phyloP scores from a whole-genome alignment of 129 eudicot genomes.

The carrot (Daucus carota) region DNA sequence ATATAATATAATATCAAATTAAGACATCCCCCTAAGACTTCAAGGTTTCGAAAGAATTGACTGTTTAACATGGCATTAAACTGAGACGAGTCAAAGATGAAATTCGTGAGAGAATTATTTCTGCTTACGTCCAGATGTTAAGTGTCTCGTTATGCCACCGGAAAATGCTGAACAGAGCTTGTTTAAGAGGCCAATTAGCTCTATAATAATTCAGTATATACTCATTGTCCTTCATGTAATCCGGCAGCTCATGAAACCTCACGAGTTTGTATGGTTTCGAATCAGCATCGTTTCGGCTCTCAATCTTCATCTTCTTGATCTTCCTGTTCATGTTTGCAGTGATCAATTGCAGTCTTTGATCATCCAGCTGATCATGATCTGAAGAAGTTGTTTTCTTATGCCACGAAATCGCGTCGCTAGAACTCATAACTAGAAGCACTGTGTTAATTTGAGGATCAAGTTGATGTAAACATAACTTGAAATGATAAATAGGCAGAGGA shows the following conservation, averaged over 20 bases:
- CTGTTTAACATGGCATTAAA: too few species aligned
- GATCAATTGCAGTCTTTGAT: not conserved
- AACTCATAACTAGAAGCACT: not conserved
- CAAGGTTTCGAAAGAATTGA: too few species aligned
- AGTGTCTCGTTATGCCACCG: conserved; percentile 95
- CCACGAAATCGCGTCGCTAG: not conserved
- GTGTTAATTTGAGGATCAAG: not conserved
- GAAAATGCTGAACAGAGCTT: conserved; percentile 77
- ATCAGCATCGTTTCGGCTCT: not conserved
- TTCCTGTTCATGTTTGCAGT: not conserved
- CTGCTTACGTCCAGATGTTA: conserved; percentile 92
- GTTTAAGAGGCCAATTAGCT: conserved; percentile 76
- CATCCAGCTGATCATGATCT: not conserved
- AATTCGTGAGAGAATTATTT: not conserved
- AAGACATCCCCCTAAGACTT: too few species aligned
- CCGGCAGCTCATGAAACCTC: conserved; percentile 65
- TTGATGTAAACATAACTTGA: not conserved
- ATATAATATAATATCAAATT: too few species aligned
- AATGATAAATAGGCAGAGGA: not conserved
- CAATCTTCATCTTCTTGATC: not conserved
- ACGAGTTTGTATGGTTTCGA: not conserved
- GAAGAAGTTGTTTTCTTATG: not conserved
- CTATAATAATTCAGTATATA: conserved; percentile 69
- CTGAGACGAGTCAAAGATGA: not conserved
- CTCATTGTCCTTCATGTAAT: conserved; percentile 95